Evolutionary conservation across 2,329 filamentous ascomycete species (phyloP).

Genomic region (Phialocephala sp.): DNA sequence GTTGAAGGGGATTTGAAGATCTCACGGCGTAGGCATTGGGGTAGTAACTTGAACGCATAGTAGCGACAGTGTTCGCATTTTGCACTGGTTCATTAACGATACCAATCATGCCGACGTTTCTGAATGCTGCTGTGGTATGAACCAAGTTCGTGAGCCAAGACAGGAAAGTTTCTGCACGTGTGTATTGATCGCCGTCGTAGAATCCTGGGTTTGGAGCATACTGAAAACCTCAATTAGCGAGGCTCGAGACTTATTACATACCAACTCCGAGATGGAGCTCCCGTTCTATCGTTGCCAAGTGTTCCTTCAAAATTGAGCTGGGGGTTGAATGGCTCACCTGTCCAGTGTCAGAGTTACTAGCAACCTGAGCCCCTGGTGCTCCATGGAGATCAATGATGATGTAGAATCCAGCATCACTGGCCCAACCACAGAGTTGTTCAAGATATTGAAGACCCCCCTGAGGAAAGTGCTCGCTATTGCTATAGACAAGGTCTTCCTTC

Average conservation of each 20-base stretch:
- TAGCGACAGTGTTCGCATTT: constrained; percentile 42
- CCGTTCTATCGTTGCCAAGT: background rate
- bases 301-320: too few relatives aligned
- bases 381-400: constrained; percentile 57
- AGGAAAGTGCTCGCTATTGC: constrained; percentile 53
- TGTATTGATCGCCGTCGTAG: constrained; percentile 61
- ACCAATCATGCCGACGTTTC: constrained; percentile 63
- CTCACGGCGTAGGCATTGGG: constrained; percentile 48
- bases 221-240: constrained; percentile 28
- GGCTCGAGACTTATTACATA: too few relatives aligned
- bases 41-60: constrained; percentile 53
- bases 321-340: constrained; percentile 16
- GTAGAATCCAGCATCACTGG: constrained; percentile 51
- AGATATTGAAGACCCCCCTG: constrained; percentile 52
- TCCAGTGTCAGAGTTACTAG: constrained; percentile 46
- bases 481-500: constrained; percentile 51
- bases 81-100: constrained; percentile 63
- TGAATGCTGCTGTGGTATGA: constrained; percentile 52
- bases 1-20: constrained; percentile 28
- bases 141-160: constrained; percentile 59
- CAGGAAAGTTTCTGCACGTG: constrained; percentile 59
- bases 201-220: constrained; percentile 53
- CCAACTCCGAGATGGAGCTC: too few relatives aligned
- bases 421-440: constrained; percentile 51
- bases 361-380: constrained; percentile 52